These are phyloP conservation scores for bread wheat (Triticum aestivum) DNA, from an alignment of 176 grass and related monocot genomes.

Conservation along the genomic window DNA sequence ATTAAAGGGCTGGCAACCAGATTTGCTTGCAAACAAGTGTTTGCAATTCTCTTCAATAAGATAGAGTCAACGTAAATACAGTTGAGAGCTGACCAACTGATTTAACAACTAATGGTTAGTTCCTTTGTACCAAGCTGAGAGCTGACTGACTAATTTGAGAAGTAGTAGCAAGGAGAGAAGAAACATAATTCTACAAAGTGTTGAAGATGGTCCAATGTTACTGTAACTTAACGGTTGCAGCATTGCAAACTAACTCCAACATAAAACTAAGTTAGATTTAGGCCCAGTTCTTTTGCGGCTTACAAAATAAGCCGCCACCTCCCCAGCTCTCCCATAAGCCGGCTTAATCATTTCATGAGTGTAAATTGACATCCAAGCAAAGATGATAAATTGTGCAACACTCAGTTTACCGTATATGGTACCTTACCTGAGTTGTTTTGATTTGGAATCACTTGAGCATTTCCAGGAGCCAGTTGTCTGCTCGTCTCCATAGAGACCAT, in stretches of 20 bases:
- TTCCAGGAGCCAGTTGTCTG: not conserved
- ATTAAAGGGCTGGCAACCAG: not conserved
- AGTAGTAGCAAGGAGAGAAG: not conserved
- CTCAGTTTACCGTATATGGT: not conserved
- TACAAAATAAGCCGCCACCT: not conserved
- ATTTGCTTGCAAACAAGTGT: not conserved
- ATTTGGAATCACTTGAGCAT: not conserved
- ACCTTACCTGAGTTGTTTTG: not conserved
- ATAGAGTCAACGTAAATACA: not conserved
- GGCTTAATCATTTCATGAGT: constrained; percentile 1
- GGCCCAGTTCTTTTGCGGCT: constrained; percentile 66
- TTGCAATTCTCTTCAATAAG: not conserved
- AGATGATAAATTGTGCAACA: not conserved
- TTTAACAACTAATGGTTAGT: not conserved
- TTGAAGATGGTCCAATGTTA: not conserved
- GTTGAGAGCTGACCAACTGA: not conserved
- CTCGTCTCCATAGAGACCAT: not conserved
- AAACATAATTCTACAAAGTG: not conserved
- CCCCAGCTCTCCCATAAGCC: not conserved
- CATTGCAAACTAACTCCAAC: not conserved
- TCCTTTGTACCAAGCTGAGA: not conserved
- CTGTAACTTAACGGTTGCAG: not conserved
- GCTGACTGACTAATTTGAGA: too few species aligned
- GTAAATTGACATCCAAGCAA: not conserved
- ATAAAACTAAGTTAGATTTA: not conserved